Evolutionary conservation across 106 monocot genomes (phyloP).

Genomic region (Dendrobium chrysotoxum): DNA sequence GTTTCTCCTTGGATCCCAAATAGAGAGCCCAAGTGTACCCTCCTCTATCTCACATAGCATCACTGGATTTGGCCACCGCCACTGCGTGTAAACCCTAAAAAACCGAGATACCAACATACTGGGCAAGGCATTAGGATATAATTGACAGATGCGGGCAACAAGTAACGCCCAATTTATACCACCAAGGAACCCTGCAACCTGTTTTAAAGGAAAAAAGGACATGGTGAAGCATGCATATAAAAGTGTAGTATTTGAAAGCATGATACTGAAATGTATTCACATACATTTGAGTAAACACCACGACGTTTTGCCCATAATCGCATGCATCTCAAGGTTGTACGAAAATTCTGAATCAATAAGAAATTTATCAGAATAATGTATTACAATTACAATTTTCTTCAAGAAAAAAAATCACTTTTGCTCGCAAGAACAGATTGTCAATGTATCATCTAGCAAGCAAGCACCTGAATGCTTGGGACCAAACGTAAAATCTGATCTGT

Average conservation of each 20-base stretch:
- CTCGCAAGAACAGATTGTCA: not conserved
- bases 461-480: constrained; percentile 88
- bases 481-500: constrained; percentile 81
- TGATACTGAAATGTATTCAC: constrained; percentile 6
- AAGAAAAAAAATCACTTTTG: not conserved
- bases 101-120: constrained; percentile 93
- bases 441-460: not conserved
- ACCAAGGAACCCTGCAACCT: constrained; percentile 97
- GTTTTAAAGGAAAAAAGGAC: constrained; percentile 10
- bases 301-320: constrained; percentile 91
- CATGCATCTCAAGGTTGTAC: constrained; percentile 92
- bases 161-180: constrained; percentile 99
- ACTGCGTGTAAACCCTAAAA: constrained; percentile 81
- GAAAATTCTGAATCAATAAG: constrained; percentile 59
- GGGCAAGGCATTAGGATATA: constrained; percentile 92
- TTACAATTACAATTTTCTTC: not conserved
- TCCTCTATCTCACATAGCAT: constrained; percentile 96
- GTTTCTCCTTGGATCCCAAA: constrained; percentile 96
- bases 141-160: constrained; percentile 93
- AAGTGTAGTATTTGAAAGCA: not conserved
- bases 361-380: constrained; percentile 2
- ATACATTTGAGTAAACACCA: constrained; percentile 96
- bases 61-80: constrained; percentile 99
- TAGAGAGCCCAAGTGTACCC: constrained; percentile 62
- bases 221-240: not conserved